Evolutionary conservation across 2,329 filamentous ascomycete species (phyloP).

Genomic region (Chaetoscypha palmicola): DNA sequence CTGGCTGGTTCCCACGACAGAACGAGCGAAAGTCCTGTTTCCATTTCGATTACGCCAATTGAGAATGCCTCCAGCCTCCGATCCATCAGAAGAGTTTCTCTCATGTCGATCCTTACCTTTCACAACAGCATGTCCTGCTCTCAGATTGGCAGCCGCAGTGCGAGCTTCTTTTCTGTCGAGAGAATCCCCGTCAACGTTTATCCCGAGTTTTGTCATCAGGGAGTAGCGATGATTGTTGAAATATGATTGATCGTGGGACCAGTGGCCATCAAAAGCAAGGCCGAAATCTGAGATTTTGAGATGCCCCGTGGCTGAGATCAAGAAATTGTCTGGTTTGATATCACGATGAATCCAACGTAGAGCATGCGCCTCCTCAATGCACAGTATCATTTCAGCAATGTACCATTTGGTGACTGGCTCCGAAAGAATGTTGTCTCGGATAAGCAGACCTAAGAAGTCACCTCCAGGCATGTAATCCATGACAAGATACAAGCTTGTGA

Average conservation of each 20-base stretch:
- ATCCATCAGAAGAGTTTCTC: conserved; percentile 26
- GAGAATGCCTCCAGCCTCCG: conserved; percentile 45
- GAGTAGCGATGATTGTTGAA: conserved; percentile 77
- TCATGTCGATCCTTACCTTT: conserved; percentile 35
- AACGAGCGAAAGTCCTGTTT: conserved; percentile 68
- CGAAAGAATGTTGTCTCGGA: conserved; percentile 75
- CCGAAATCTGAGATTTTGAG: conserved; percentile 96
- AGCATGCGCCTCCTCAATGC: conserved; percentile 49
- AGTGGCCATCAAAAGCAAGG: conserved; percentile 89
- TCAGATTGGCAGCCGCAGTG: conserved; percentile 34
- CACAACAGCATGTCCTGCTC: conserved; percentile 35
- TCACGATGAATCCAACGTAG: conserved; percentile 91
- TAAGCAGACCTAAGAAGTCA: conserved; percentile 81
- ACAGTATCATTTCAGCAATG: conserved; percentile 90
- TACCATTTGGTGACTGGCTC: conserved; percentile 81
- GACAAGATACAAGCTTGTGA: conserved; percentile 76
- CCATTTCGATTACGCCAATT: conserved; percentile 64
- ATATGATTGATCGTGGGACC: conserved; percentile 84
- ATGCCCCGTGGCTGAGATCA: conserved; percentile 82
- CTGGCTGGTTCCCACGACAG: conserved; percentile 89
- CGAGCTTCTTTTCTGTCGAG: conserved; percentile 56
- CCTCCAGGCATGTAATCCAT: conserved; percentile 99
- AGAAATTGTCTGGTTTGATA: conserved; percentile 95
- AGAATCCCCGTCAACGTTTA: conserved; percentile 66
- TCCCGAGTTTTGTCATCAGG: conserved; percentile 67